Base-by-base conservation (phyloP, 2,329 filamentous ascomycete species). In the Fusarium sp. region DNA sequence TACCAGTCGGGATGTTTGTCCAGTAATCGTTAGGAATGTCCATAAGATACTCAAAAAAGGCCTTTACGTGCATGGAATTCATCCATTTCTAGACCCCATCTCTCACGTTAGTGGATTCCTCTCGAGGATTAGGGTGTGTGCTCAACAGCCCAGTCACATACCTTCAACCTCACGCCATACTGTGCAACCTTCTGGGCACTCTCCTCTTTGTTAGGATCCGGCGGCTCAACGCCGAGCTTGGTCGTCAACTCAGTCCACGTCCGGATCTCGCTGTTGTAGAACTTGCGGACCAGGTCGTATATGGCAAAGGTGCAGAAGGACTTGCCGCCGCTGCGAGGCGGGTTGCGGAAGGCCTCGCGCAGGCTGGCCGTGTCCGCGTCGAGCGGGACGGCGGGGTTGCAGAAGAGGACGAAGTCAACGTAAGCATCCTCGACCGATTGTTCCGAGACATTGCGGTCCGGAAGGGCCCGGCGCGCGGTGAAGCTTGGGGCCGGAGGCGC, bases 171-270 rank as follows among this genome's bases (percentile, higher is more conserved):
- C 46, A 97, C 94, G 43, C 93, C 93, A 82, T 97, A 97, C 77
- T 97, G 94, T 77, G 97, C 93, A 59, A 97, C 91, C 78, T 97
- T 97, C 76, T 97, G 95, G 3, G 92, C 90, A 77, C 93, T 97
- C 80, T 96, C 92, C 26, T 93, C 92, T 77, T 95, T 96, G 61
- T 91, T 89, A 24, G 89, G 83, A 62, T 93, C 91, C 3, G 94
- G 93, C 5, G 91, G 91, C 74, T 96, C 92, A 17, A 97, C 95
- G 11, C 95, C 94, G n/a, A 97, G 83, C 73, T 91, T 91, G 53
- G 94, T 87, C 1, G 93, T 94, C 70, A 97, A 77, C 76, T 97
- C 92, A 40, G 92, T 92, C 94, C 94, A 97, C 0, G 94, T 97
- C 79, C 94, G 96, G 77, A 97, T 89, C 74, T 97, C 92, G 75